These are phyloP conservation scores for Malus hybrid DNA, from an alignment of 331 rosid genomes.

Conservation along the genomic window DNA sequence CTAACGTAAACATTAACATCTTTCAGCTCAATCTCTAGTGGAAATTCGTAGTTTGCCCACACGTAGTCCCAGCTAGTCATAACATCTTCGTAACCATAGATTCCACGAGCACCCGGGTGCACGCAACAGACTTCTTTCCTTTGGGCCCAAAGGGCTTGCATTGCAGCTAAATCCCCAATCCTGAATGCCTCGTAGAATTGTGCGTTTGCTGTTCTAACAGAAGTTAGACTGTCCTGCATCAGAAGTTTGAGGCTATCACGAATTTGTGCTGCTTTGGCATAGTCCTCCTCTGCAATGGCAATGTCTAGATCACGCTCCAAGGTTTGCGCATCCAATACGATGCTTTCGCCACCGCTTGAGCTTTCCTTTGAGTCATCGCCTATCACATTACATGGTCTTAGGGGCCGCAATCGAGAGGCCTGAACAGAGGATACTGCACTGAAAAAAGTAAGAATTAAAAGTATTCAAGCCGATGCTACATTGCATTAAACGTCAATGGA, in stretches of 20 bases:
- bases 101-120: constrained; percentile 76
- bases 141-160: constrained; percentile 83
- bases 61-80: constrained; percentile 84
- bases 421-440: constrained; percentile 16
- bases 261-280: constrained; percentile 70
- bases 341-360: constrained; percentile 36
- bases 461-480: neutral
- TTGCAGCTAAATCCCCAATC: constrained; percentile 68
- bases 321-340: constrained; percentile 44
- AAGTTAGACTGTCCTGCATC: constrained; percentile 47
- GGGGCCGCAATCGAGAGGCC: constrained; percentile 20
- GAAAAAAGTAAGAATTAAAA: constrained; percentile 1
- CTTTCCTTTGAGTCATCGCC: constrained; percentile 45
- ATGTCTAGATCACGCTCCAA: constrained; percentile 57
- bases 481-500: neutral
- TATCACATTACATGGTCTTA: constrained; percentile 30
- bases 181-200: constrained; percentile 61
- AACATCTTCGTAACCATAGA: constrained; percentile 71
- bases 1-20: constrained; percentile 62
- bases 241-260: constrained; percentile 65
- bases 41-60: constrained; percentile 95
- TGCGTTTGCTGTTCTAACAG: constrained; percentile 51
- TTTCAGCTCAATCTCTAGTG: constrained; percentile 65
- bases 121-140: constrained; percentile 66
- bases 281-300: constrained; percentile 80